Percentiles rank a stretch among this genome's conserved stretches.
Conservation (phyloP, 345 rosid genomes). For the Moricandia moricandioides region DNA sequence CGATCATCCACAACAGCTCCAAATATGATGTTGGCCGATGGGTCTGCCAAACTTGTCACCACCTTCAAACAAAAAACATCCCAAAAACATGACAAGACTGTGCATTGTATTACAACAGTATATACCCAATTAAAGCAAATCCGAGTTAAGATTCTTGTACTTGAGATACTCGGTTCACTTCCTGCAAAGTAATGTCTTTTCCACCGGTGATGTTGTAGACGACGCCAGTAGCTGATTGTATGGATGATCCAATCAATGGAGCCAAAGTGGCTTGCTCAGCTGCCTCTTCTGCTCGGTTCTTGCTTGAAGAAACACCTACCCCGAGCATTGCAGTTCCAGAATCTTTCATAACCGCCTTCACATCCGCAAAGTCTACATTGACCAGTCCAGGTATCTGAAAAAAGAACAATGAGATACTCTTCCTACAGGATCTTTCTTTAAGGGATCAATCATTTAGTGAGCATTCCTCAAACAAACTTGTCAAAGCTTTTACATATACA, state of each 20-base stretch:
- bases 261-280: constrained; percentile 98
- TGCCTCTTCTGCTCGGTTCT: constrained; percentile 98
- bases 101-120: neutral
- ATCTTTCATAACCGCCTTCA: constrained; percentile 91
- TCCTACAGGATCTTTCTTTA: neutral
- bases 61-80: constrained; percentile 46
- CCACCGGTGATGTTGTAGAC: constrained; percentile 98
- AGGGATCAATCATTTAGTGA: neutral
- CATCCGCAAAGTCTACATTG: constrained; percentile 98
- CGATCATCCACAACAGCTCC: constrained; percentile 98
- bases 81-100: constrained; percentile 17
- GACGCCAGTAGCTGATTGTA: constrained; percentile 95
- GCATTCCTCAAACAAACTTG: constrained; percentile 9
- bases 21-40: constrained; percentile 97
- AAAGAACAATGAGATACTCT: constrained; percentile 15
- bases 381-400: constrained; percentile 93
- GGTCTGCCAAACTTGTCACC: constrained; percentile 95
- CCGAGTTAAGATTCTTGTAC: constrained; percentile 34
- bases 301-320: constrained; percentile 96
- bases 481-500: neutral
- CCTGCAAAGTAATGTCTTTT: constrained; percentile 91
- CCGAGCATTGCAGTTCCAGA: constrained; percentile 99
- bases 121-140: neutral
- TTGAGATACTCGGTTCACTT: constrained; percentile 96
- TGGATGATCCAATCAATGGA: constrained; percentile 96